Evolutionary conservation across 768 basidiomycete species (phyloP), one percentile per base, ranked within the genome.

Genomic region (Terana coerulea): DNA sequence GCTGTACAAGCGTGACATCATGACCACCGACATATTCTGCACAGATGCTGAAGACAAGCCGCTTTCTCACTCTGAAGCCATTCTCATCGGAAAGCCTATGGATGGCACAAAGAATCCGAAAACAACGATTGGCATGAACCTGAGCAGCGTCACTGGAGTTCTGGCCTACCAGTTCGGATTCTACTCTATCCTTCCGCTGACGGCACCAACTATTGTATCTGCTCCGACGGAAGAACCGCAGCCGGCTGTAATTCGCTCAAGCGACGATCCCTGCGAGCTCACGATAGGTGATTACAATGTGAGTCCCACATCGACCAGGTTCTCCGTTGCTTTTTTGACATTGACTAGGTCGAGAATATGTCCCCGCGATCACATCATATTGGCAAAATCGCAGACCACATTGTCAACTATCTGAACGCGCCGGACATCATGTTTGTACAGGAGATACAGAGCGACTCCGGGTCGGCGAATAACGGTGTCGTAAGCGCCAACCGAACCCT

Each of bases 221-320:
- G 61, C 47, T 3, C 75, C 77, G 1, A 61, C 60, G n/a, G 41
- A 61, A 9, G 57, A 51, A 1, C 63, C 72, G 3, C 61, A 67
- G 15, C 69, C 79, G 1, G 73, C 79, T 4, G 71, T 65, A 3
- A 62, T 82, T 22, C 57, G 58, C 8, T 46, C 61, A 3, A 70
- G 53, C 24, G 59, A 55, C 0, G 69, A 77, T 48, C 50, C 63
- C 3, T 81, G 79, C 60, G 58, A 64, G 6, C 51, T 83, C 12
- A 80, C 78, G 11, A 71, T 83, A 43, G 81, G 80, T 6, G 79
- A 81, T 61, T 84, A 83, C 62, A 85, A 84, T 59, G 80, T 77
- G 53, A 41, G 71, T 55, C 12, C 35, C 21, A 3, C 21, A 19
- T 25, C 24, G 19, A 41, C 14, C 19, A 25, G 24, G 5, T 7